Base-by-base conservation (phyloP, 768 basidiomycete genomes). In the Kwoniella bestiolae region DNA sequence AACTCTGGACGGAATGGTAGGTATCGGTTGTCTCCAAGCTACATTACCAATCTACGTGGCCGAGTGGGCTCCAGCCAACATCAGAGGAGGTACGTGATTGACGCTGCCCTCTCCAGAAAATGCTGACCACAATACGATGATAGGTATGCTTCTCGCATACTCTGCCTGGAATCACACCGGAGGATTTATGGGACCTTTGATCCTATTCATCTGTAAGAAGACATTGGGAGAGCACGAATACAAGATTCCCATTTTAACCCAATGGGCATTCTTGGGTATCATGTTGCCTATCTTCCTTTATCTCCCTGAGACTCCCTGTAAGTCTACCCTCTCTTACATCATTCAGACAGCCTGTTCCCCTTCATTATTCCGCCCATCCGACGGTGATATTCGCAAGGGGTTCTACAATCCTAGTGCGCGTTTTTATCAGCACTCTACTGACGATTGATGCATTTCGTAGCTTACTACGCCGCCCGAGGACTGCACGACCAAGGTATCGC, bases 231-330 rank as follows among this genome's bases (percentile, higher is more conserved):
- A 55, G 4, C 28, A 38, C 28, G 69, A 70, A n/a, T 70, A 58
- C 56, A 66, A 63, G 35, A 69, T 56, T 23, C 64, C 68, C 7
- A 55, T 66, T 9, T 18, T 63, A 4, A 63, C 61, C 14, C 61
- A 63, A 44, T 72, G 65, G 65, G 67, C 56, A 7, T 66, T 66
- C 52, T 28, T 72, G 31, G 71, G 67, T 29, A 44, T 72, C 50
- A 69, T 69, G 71, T 18, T 66, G 4, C 60, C 62, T 23, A 67
- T 72, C 56, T 69, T 66, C 50, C 45, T 72, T 25, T 67, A 44
- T 16, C 51, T 72, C 3, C 71, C 71, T 8, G 71, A 72, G 60
- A 65, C 71, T 7, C 70, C 70, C 26, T 52, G 57, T 63, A 44
- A 63, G 61, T 55, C 18, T 32, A n/a, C n/a, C n/a, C n/a, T n/a